Conservation (phyloP, 2,329 filamentous ascomycete genomes). For the Sporothrix schenckii region DNA sequence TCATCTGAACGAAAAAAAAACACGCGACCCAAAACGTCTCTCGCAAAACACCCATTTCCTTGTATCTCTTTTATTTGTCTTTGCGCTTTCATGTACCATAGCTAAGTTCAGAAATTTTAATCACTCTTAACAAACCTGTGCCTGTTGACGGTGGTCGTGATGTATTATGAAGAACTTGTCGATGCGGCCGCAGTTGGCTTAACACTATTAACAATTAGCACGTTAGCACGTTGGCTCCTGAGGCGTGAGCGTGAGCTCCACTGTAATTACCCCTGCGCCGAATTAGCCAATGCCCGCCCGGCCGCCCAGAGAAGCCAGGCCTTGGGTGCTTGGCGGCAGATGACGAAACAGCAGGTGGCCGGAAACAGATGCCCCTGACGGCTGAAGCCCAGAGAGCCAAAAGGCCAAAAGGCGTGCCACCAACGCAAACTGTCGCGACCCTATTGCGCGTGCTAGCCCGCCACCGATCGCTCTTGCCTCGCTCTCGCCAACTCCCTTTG, state of each 20-base stretch:
- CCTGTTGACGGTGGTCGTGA: too few relatives aligned
- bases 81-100: constrained; percentile 33
- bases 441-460: constrained; percentile 4
- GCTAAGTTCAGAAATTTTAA: constrained; percentile 29
- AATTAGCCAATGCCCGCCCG: constrained; percentile 8
- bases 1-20: constrained; percentile 13
- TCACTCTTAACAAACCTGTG: neutral
- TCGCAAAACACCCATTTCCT: neutral
- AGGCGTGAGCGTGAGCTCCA: neutral
- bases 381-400: too few relatives aligned
- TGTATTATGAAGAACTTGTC: too few relatives aligned
- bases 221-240: neutral
- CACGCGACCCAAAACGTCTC: neutral
- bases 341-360: constrained; percentile 25
- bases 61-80: constrained; percentile 11
- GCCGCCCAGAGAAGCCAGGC: neutral
- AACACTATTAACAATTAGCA: neutral
- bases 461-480: neutral
- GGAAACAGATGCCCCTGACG: constrained; percentile 16
- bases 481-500: neutral
- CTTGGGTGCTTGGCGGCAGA: constrained; percentile 16
- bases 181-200: constrained; percentile 16
- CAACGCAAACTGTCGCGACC: constrained; percentile 1
- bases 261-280: constrained; percentile 9
- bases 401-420: constrained; percentile 6